Evolutionary conservation across 139 green algal genomes (phyloP).

Genomic region (Mesotaenium endlicherianum): DNA sequence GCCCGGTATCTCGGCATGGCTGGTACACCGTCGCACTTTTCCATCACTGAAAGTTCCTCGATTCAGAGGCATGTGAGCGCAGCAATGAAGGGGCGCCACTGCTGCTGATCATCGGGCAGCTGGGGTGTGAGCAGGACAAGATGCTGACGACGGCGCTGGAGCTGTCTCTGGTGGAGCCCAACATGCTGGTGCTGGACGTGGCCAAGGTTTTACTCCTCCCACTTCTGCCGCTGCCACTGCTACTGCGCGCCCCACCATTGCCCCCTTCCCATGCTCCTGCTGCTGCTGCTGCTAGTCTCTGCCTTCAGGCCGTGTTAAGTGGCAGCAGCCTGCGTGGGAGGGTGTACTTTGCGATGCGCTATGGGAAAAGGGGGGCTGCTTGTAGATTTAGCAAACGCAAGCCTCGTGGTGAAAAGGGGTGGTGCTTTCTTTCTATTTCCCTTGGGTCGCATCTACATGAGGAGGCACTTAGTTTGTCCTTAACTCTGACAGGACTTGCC

Average conservation of each 20-base stretch:
- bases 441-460: no score
- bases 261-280: background rate
- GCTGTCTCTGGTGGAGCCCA: slow-evolving; percentile 10
- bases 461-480: no score
- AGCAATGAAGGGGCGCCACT: no score
- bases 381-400: no score
- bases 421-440: no score
- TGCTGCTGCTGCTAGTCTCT: background rate
- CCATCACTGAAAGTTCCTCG: no score
- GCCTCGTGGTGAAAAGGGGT: no score
- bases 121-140: background rate
- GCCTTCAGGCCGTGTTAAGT: background rate
- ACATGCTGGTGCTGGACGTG: slow-evolving; percentile 24
- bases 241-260: background rate
- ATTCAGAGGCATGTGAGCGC: no score
- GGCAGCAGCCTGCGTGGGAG: background rate
- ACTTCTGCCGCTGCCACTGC: background rate
- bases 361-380: no score
- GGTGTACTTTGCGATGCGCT: background rate
- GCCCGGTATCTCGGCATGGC: no score
- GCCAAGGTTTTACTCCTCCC: background rate
- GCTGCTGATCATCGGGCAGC: background rate
- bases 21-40: no score
- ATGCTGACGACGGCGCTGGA: slow-evolving; percentile 24
- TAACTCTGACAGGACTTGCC: no score